These are phyloP conservation scores for Gentiana dahurica DNA, from an alignment of 257 asterid species.

Conservation along the genomic window DNA sequence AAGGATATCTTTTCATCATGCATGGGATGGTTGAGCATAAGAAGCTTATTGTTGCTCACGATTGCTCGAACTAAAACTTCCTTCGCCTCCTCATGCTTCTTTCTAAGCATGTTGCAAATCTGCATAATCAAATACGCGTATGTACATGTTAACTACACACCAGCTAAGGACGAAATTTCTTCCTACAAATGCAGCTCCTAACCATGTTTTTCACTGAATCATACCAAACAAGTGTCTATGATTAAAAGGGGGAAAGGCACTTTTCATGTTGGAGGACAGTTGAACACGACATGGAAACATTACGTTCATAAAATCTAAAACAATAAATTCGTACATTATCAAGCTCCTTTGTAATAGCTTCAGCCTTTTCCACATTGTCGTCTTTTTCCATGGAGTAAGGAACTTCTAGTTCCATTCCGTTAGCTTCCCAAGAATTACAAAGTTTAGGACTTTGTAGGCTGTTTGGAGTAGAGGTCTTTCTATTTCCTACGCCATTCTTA, in stretches of 20 bases:
- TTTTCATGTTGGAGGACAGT: not conserved
- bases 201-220: not conserved
- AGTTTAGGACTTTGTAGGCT: slow-evolving; percentile 19
- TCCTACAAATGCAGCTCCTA: not conserved
- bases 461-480: slow-evolving; percentile 14
- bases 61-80: slow-evolving; percentile 58
- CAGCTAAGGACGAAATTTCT: not conserved
- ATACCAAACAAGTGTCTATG: not conserved
- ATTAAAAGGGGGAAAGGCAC: not conserved
- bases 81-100: slow-evolving; percentile 74
- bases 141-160: not conserved
- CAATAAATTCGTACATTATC: slow-evolving; percentile 46
- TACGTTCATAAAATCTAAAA: not conserved
- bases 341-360: slow-evolving; percentile 60
- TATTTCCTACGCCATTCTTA: slow-evolving; percentile 21
- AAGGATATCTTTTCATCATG: slow-evolving; percentile 83
- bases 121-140: slow-evolving; percentile 22
- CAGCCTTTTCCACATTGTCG: slow-evolving; percentile 55
- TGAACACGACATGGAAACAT: not conserved
- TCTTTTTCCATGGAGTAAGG: slow-evolving; percentile 32
- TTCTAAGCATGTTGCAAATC: slow-evolving; percentile 74
- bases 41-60: slow-evolving; percentile 74
- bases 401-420: slow-evolving; percentile 31
- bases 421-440: slow-evolving; percentile 18
- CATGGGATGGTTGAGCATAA: slow-evolving; percentile 67